A percentile compares a stretch with the other conserved stretches of the same genome.
phyloP scores from a whole-genome alignment of 2,329 filamentous ascomycete species.

The Orbilia quercus region DNA sequence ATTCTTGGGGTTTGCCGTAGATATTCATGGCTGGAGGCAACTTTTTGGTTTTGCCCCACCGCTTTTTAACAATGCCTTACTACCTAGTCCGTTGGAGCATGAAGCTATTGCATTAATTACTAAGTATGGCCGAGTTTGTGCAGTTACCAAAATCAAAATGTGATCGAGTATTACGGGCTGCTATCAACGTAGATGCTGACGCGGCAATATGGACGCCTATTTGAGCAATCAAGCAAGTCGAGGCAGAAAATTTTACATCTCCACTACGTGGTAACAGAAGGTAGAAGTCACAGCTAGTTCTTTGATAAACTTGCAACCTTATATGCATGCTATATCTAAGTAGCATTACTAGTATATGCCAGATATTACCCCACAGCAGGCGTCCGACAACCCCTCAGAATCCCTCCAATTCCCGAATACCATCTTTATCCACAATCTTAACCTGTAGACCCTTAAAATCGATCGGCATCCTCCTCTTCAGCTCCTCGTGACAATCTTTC shows the following conservation, averaged over 20 bases:
- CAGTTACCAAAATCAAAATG: no score
- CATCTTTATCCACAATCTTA: conserved; percentile 95
- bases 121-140: not conserved
- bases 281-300: no score
- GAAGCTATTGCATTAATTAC: not conserved
- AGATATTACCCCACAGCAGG: not conserved
- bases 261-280: not conserved
- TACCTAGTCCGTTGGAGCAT: not conserved
- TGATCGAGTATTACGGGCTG: not conserved
- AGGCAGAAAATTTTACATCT: not conserved
- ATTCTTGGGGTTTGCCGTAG: conserved; percentile 19
- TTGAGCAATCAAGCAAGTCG: not conserved
- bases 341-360: conserved; percentile 22
- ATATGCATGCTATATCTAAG: conserved; percentile 27
- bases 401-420: conserved; percentile 76
- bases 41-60: not conserved
- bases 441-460: conserved; percentile 98
- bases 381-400: conserved; percentile 8
- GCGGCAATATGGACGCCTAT: conserved; percentile 6
- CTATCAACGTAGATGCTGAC: conserved; percentile 2
- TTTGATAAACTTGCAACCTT: conserved; percentile 12
- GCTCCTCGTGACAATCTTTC: conserved; percentile 93
- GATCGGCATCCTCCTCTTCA: conserved; percentile 95
- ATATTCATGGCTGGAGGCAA: conserved; percentile 14
- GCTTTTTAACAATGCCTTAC: not conserved